Evolutionary conservation across 257 asterid species (phyloP), one percentile per base, ranked within the genome.

Genomic region (Nicotiana undulata): DNA sequence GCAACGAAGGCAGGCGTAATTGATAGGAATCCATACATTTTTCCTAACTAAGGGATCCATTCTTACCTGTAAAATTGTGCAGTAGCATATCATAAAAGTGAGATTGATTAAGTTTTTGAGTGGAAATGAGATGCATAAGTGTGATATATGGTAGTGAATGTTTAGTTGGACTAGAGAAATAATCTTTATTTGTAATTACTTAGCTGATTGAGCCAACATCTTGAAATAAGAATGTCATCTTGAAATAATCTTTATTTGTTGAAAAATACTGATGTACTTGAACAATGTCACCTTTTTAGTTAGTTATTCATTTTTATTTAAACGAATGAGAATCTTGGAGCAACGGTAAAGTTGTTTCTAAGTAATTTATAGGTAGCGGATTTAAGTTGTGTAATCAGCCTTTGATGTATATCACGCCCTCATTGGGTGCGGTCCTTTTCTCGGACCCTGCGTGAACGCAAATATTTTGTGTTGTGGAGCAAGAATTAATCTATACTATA

Each of bases 61-160:
- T 82, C 78, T 72, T 87, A 83, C 70, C 61, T 87, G 89, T 82
- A 83, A 66, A 58, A 76, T 74, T 58, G 76, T 83, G 77, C 83
- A 66, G 53, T 63, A 17, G 55, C 64, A 79, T 16, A 51, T 28
- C 24, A 68, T 10, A 70, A 44, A 68, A 68, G 5, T 22, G 20
- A 24, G 15, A 24, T 46, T 72, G 78, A 28, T 72, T 22, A 22
- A 49, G 60, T 16, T 72, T 72, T 72, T 46, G 78, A 34, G 24
- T 72, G 78, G 24, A 52, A 49, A 72, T 72, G 78, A 46, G 44
- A 24, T 72, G 40, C 37, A 24, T 0, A 15, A 46, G 32, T 72
- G 78, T 72, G 60, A 72, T 26, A 24, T 51, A 22, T 72, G 10
- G 77, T 68, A 68, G 77, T n/a, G 5, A 11, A 11, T 16, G 7